Percentiles rank a stretch among this genome's conserved stretches.
Evolutionary conservation across 768 basidiomycete genomes (phyloP).

Genomic region (Gloeophyllum trabeum): DNA sequence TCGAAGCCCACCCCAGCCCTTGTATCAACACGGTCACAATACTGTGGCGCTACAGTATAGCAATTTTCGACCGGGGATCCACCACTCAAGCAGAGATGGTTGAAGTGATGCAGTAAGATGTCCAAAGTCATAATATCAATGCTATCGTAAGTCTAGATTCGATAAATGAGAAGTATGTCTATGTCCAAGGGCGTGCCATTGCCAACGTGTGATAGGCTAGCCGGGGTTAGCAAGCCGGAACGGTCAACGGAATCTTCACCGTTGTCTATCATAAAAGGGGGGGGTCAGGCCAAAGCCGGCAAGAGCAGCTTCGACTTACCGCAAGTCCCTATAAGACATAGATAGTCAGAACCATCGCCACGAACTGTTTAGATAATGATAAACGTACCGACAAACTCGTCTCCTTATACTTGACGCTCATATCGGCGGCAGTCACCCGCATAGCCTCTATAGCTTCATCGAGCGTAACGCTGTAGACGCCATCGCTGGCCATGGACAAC

Average conservation of each 20-base stretch:
- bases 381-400: slow-evolving; percentile 76
- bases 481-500: slow-evolving; percentile 86
- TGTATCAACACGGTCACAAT: too few relatives aligned
- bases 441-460: slow-evolving; percentile 97
- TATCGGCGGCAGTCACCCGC: slow-evolving; percentile 86
- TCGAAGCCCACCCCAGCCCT: too few relatives aligned
- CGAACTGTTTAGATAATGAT: slow-evolving; percentile 1
- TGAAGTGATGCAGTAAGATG: too few relatives aligned
- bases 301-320: slow-evolving; percentile 19
- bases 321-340: slow-evolving; percentile 37
- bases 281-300: slow-evolving; percentile 6
- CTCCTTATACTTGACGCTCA: slow-evolving; percentile 94
- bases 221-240: slow-evolving; percentile 77
- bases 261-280: slow-evolving; percentile 33
- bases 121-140: too few relatives aligned
- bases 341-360: slow-evolving; percentile 2
- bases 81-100: too few relatives aligned
- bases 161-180: too few relatives aligned
- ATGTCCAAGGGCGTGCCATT: too few relatives aligned
- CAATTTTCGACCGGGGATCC: too few relatives aligned
- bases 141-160: too few relatives aligned
- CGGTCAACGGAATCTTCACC: slow-evolving; percentile 77
- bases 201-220: too few relatives aligned
- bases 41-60: too few relatives aligned
- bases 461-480: slow-evolving; percentile 75